Percentiles rank a stretch among this genome's conserved stretches.
Evolutionary conservation across 306 rosid species (phyloP).

Genomic region (Sindora glabra): DNA sequence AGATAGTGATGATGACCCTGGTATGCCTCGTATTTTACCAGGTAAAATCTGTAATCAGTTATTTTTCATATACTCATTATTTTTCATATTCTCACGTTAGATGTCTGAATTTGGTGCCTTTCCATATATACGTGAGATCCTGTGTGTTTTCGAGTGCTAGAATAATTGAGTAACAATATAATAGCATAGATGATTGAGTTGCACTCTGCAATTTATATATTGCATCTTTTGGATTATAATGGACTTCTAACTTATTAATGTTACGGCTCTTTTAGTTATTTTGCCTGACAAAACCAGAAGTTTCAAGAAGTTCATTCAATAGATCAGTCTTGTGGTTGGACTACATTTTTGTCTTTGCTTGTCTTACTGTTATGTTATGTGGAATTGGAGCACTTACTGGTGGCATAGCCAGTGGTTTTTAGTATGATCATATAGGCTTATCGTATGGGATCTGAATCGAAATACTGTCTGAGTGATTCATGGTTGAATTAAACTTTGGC

Average conservation of each 20-base stretch:
- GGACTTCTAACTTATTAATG: not conserved
- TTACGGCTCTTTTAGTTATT: not conserved
- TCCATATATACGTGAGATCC: not conserved
- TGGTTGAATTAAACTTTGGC: not conserved
- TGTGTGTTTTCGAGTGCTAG: not conserved
- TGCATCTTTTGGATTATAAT: not conserved
- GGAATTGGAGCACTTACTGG: not conserved
- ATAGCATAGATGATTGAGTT: not conserved
- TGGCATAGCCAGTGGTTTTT: not conserved
- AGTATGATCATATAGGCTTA: not conserved
- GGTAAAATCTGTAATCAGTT: not conserved
- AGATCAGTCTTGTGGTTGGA: not conserved
- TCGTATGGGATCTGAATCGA: not conserved
- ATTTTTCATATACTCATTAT: not conserved
- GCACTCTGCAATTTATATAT: slow-evolving; percentile 1
- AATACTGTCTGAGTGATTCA: not conserved
- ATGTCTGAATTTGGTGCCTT: not conserved
- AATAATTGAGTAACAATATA: not conserved
- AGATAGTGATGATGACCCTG: slow-evolving; percentile 52
- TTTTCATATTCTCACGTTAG: no score
- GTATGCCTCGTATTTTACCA: slow-evolving; percentile 13
- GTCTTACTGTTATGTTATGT: slow-evolving; percentile 4
- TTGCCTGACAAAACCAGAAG: not conserved
- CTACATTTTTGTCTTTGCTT: not conserved
- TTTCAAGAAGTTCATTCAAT: not conserved